Percentiles rank a stretch among this genome's conserved stretches.
Evolutionary conservation across 2,329 filamentous ascomycete genomes (phyloP).

Genomic region (Calonectria pauciramosa): DNA sequence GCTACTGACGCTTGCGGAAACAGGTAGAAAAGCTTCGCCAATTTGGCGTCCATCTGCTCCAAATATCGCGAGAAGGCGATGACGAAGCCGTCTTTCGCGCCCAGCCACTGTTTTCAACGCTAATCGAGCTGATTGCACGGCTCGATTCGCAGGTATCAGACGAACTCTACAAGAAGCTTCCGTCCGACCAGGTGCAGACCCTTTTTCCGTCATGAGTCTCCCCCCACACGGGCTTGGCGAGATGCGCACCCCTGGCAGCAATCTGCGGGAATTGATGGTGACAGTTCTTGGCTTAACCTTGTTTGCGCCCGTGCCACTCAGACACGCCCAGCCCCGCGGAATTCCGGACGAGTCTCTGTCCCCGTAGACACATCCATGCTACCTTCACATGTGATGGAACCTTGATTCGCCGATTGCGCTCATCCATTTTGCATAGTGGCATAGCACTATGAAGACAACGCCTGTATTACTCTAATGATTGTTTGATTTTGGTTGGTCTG

Average conservation of each 20-base stretch:
- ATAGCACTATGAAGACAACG: not conserved
- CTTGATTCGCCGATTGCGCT: not conserved
- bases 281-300: not conserved
- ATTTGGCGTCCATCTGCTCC: not conserved
- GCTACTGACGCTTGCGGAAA: not conserved
- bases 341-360: not conserved
- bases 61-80: not conserved
- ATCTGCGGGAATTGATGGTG: not conserved
- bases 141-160: not conserved
- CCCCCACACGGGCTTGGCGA: not conserved
- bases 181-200: not conserved
- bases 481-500: not conserved
- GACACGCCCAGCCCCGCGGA: not conserved
- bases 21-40: not conserved
- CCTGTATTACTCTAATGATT: not conserved
- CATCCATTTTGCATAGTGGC: not conserved
- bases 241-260: not conserved
- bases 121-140: not conserved
- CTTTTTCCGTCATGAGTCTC: not conserved
- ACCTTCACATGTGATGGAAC: not conserved
- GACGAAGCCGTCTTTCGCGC: not conserved
- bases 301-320: not conserved
- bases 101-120: not conserved
- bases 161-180: not conserved
- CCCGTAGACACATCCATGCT: not conserved